Conservation (phyloP, 495 filamentous ascomycete species). For the Beverwykella pulmonaria region DNA sequence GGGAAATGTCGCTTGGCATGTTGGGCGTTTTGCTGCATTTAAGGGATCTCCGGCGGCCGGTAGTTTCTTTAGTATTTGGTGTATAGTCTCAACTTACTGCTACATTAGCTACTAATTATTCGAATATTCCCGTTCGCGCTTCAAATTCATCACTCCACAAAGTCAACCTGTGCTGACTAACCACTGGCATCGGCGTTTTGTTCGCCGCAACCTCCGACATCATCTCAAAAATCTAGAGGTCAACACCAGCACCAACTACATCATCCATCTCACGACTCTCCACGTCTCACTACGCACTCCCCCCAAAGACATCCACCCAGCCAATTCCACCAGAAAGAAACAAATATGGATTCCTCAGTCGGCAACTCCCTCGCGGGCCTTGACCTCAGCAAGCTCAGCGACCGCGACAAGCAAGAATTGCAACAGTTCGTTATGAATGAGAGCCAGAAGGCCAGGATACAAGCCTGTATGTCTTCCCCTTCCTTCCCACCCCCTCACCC, state of each 20-base stretch:
- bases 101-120: too few relatives aligned
- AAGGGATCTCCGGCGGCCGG: too few relatives aligned
- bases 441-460: slow-evolving; percentile 76
- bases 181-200: neutral
- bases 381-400: slow-evolving; percentile 73
- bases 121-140: too few relatives aligned
- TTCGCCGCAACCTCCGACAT: neutral
- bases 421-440: slow-evolving; percentile 79
- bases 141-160: neutral
- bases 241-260: too few relatives aligned
- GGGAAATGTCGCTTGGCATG: too few relatives aligned
- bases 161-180: neutral
- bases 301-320: too few relatives aligned
- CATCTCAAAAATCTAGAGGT: neutral
- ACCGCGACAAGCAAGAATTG: slow-evolving; percentile 83
- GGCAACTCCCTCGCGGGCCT: slow-evolving; percentile 32
- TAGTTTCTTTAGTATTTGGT: too few relatives aligned
- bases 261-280: too few relatives aligned
- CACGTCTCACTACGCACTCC: too few relatives aligned
- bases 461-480: slow-evolving; percentile 63
- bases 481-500: neutral
- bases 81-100: too few relatives aligned
- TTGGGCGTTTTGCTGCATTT: too few relatives aligned
- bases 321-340: too few relatives aligned
- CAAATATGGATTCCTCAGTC: slow-evolving; percentile 17